Conservation (phyloP, 306 rosid species). For the Castanopsis chinensis region DNA sequence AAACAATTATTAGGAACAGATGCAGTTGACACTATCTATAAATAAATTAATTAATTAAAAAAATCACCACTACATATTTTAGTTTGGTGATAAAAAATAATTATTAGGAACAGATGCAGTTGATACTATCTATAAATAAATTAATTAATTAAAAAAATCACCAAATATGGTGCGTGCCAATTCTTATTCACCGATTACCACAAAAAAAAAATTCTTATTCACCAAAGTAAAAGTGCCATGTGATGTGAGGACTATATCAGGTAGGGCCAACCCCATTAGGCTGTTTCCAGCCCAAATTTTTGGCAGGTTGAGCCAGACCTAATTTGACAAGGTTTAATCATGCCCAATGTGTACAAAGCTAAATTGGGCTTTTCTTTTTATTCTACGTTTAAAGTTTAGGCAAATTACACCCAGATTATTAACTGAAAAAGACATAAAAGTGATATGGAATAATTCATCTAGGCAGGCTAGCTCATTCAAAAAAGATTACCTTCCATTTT, state of each 20-base stretch:
- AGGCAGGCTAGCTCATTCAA: too few species aligned
- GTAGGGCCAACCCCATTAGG: neutral
- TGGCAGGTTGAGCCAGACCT: neutral
- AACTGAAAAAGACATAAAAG: conserved; percentile 7
- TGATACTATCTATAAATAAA: too few species aligned
- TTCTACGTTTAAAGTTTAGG: neutral
- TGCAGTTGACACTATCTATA: too few species aligned
- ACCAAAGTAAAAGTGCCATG: neutral
- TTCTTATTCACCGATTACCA: too few species aligned
- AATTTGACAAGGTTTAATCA: neutral
- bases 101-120: accelerated
- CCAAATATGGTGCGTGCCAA: too few species aligned
- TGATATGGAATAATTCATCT: too few species aligned
- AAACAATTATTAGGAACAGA: accelerated
- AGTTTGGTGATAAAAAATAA: accelerated
- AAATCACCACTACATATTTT: too few species aligned
- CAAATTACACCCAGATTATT: neutral
- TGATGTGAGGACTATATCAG: neutral
- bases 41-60: too few species aligned
- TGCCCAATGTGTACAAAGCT: neutral
- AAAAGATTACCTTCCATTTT: too few species aligned
- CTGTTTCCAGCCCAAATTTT: neutral
- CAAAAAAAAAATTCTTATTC: too few species aligned
- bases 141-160: too few species aligned
- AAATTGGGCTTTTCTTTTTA: neutral